Percentiles rank a stretch among this genome's conserved stretches.
phyloP scores from a whole-genome alignment of 495 filamentous ascomycete species.

The Hypoxylon crocopeplum region DNA sequence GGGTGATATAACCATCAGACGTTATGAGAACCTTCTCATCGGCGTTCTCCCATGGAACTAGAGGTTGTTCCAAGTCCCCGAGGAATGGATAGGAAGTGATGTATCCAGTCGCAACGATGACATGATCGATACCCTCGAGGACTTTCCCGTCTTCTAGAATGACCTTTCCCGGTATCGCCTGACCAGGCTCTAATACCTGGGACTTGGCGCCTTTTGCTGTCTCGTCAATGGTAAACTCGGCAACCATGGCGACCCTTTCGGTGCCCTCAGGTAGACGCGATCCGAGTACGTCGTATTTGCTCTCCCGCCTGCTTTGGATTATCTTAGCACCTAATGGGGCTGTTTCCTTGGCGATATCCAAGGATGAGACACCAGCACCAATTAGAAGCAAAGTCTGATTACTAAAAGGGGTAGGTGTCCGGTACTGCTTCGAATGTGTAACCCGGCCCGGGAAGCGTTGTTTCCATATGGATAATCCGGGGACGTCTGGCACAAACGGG shows the following conservation, averaged over 20 bases:
- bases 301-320: conserved; percentile 67
- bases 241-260: conserved; percentile 59
- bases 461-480: conserved; percentile 61
- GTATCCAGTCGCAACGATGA: conserved; percentile 72
- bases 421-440: conserved; percentile 67
- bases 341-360: conserved; percentile 66
- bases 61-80: conserved; percentile 50
- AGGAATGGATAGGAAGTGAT: conserved; percentile 67
- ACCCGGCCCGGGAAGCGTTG: conserved; percentile 56
- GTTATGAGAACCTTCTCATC: conserved; percentile 63
- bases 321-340: conserved; percentile 54
- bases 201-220: conserved; percentile 27
- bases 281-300: conserved; percentile 61
- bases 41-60: conserved; percentile 42
- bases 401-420: conserved; percentile 54
- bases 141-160: conserved; percentile 47
- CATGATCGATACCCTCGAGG: conserved; percentile 58
- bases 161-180: conserved; percentile 33
- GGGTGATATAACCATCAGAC: conserved; percentile 64
- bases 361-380: conserved; percentile 65
- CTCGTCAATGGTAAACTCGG: conserved; percentile 36
- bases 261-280: conserved; percentile 56
- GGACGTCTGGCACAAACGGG: conserved; percentile 61
- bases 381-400: conserved; percentile 63
- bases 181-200: conserved; percentile 10